Base-by-base conservation (phyloP, 73 alveolate genomes). In the Durusdinium trenchii region DNA sequence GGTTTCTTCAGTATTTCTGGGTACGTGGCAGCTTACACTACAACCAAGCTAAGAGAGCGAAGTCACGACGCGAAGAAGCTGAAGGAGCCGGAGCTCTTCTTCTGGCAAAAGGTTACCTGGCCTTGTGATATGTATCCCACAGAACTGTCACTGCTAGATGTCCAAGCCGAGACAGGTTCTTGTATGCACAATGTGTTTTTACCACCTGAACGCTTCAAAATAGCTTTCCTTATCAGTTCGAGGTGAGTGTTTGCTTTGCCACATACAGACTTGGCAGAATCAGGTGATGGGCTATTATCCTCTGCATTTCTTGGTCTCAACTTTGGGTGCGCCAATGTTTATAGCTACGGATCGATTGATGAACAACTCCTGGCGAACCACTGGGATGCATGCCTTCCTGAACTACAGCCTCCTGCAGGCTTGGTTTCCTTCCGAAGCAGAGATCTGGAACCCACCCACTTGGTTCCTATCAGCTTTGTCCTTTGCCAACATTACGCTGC, bases 251-350 rank as follows among this genome's bases (percentile, higher is more conserved):
- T 23, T 69, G 83, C 82, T 26, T 12, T 26, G 32, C 83, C 69
- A 23, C 2, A 23, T 2, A 35, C 20, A 0, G 12, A 3, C 20
- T 42, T n/a, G 18, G 38, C 83, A 30, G 12, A 9, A 1, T 36
- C 52, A 91, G 98, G 99, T 94, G 51, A 94, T 94, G 99, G 30
- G 99, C 84, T 94, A 94, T 93, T 94, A 94, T 76, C 99, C 99
- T 6, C 40, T 94, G 54, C 99, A 94, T 83, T 94, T 94, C 50
- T 40, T 94, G 82, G 93, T 94, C 67, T 94, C 99, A 0, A 94
- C 93, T 42, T 43, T 76, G 93, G 91, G 91, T 3, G 91, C 99
- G 10, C 99, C 99, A 3, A 75, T 94, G 99, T 94, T 94, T 83
- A 94, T 94, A 16, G 98, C 98, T 7, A 91, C 98, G 23, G 98